A percentile compares a stretch with the other conserved stretches of the same genome.
Conservation (phyloP, 2,329 filamentous ascomycete species). For the Aspergillus uvarum region DNA sequence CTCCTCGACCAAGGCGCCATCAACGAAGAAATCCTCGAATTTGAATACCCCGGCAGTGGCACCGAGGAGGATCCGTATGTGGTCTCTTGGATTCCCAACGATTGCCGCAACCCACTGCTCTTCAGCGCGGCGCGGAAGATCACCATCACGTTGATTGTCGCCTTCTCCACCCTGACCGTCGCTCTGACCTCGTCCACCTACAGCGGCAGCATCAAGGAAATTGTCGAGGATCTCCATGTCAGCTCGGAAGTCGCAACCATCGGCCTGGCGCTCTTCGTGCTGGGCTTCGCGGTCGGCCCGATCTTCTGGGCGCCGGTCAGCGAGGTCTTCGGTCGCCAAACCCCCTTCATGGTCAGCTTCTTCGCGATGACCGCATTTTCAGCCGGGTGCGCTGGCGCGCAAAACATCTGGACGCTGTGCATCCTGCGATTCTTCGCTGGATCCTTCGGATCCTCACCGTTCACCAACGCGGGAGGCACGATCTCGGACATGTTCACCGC, state of each 20-base stretch:
- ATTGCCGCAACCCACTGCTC: conserved; percentile 2
- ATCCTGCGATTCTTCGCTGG: conserved; percentile 4
- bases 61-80: not conserved
- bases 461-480: conserved; percentile 5
- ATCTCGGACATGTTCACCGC: conserved; percentile 7
- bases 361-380: conserved; percentile 4
- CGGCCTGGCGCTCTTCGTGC: conserved; percentile 1
- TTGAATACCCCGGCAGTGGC: conserved; percentile 2
- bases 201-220: conserved; percentile 6
- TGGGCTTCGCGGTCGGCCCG: conserved; percentile 5
- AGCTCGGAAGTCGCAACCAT: conserved; percentile 1
- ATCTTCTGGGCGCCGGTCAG: conserved; percentile 4
- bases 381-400: conserved; percentile 1
- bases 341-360: conserved; percentile 4
- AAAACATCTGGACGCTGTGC: conserved; percentile 5
- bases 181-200: conserved; percentile 2
- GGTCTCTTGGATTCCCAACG: conserved; percentile 6
- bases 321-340: conserved; percentile 3
- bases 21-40: conserved; percentile 1
- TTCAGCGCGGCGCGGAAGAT: conserved; percentile 1
- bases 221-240: not conserved
- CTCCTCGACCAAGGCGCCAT: conserved; percentile 5
- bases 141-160: conserved; percentile 3
- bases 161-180: conserved; percentile 4
- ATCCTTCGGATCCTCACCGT: not conserved